A percentile compares a stretch with the other conserved stretches of the same genome.
Conservation (phyloP, 768 basidiomycete species). For the Cyclocybe aegerita region DNA sequence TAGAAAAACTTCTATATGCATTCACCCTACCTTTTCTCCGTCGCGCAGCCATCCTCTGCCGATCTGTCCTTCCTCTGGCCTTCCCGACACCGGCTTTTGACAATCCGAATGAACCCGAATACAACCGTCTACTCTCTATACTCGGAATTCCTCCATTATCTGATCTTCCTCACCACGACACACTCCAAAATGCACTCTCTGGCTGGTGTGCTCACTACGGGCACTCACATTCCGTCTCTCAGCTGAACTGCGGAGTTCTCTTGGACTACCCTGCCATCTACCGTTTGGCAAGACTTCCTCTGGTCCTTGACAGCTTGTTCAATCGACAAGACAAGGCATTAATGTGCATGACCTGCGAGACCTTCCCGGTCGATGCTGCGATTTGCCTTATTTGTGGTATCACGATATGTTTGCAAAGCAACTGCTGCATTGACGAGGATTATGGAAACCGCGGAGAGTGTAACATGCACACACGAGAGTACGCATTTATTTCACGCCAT, state of each 20-base stretch:
- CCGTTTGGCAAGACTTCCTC: slow-evolving; percentile 77
- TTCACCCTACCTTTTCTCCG: slow-evolving; percentile 94
- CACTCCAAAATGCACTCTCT: slow-evolving; percentile 83
- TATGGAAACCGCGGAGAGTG: slow-evolving; percentile 81
- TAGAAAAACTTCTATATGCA: slow-evolving; percentile 83
- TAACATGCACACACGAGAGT: slow-evolving; percentile 95
- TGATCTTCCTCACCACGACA: slow-evolving; percentile 79
- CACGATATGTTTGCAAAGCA: slow-evolving; percentile 85
- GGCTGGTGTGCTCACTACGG: slow-evolving; percentile 93
- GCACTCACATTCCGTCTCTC: slow-evolving; percentile 74
- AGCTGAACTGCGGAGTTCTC: slow-evolving; percentile 74
- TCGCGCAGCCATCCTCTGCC: slow-evolving; percentile 80
- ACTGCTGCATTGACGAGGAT: slow-evolving; percentile 80
- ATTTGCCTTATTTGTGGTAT: slow-evolving; percentile 91
- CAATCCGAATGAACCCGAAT: slow-evolving; percentile 60
- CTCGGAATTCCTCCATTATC: slow-evolving; percentile 80
- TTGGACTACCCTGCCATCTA: slow-evolving; percentile 86
- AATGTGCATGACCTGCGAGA: slow-evolving; percentile 75
- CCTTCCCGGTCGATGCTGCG: slow-evolving; percentile 81
- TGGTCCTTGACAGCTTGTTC: slow-evolving; percentile 82
- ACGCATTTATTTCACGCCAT: slow-evolving; percentile 33
- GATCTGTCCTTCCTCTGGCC: slow-evolving; percentile 65
- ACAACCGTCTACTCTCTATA: slow-evolving; percentile 69
- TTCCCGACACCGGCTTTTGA: slow-evolving; percentile 52
- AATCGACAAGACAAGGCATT: slow-evolving; percentile 70